Evolutionary conservation across 345 rosid species (phyloP).

Genomic region (Trapa incisa): DNA sequence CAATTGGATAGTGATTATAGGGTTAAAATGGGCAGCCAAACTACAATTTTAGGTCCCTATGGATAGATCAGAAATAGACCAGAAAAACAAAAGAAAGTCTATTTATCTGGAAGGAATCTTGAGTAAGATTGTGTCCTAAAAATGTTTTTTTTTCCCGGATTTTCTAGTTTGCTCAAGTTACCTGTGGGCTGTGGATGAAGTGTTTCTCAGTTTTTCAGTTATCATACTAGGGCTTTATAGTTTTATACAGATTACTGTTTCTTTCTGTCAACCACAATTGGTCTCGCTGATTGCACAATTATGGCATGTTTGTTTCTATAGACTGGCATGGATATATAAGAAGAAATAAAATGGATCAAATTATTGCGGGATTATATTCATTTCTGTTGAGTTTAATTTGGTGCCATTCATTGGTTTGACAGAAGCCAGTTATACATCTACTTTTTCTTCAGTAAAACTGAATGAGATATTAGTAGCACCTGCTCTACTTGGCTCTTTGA

Average conservation of each 20-base stretch:
- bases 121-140: too few species aligned
- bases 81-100: neutral
- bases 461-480: neutral
- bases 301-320: neutral
- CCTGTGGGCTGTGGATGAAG: too few species aligned
- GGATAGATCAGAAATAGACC: neutral
- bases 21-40: neutral
- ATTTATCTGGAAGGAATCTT: neutral
- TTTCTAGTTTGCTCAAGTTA: too few species aligned
- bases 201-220: neutral
- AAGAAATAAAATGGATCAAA: neutral
- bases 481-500: neutral
- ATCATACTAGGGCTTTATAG: neutral
- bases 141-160: too few species aligned
- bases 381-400: neutral
- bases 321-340: neutral
- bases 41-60: neutral
- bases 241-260: neutral
- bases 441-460: neutral
- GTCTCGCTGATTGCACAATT: neutral
- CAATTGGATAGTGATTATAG: neutral
- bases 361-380: neutral
- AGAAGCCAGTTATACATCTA: neutral
- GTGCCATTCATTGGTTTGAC: neutral
- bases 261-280: neutral